Conservation (phyloP, 1,139 yeast genomes). For the Kodamaea suecica region DNA sequence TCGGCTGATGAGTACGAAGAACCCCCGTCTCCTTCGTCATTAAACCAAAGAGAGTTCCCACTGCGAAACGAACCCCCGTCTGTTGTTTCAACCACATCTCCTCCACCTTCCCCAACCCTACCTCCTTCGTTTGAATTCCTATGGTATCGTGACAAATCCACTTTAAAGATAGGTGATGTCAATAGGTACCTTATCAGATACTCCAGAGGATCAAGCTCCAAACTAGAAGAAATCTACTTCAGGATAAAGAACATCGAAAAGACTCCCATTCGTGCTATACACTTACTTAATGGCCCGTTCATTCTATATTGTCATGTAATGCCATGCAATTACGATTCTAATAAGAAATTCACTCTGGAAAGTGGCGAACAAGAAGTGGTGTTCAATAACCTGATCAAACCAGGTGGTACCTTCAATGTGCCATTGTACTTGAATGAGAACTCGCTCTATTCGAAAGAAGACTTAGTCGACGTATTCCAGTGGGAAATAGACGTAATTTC, state of each 20-base stretch:
- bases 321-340: slow-evolving; percentile 47
- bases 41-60: background rate
- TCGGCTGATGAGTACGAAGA: background rate
- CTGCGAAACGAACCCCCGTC: background rate
- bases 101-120: background rate
- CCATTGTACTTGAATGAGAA: slow-evolving; percentile 47
- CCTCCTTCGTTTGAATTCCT: slow-evolving; percentile 9
- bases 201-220: slow-evolving; percentile 17
- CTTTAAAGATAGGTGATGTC: slow-evolving; percentile 39
- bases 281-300: slow-evolving; percentile 58
- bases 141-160: slow-evolving; percentile 43
- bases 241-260: slow-evolving; percentile 51
- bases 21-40: slow-evolving; percentile 1
- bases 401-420: slow-evolving; percentile 59
- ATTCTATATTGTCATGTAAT: slow-evolving; percentile 57
- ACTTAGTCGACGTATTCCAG: slow-evolving; percentile 13
- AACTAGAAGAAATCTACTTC: slow-evolving; percentile 25
- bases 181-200: slow-evolving; percentile 33
- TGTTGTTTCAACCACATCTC: background rate
- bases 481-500: slow-evolving; percentile 24
- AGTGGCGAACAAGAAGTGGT: slow-evolving; percentile 30
- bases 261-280: slow-evolving; percentile 51
- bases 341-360: slow-evolving; percentile 23
- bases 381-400: slow-evolving; percentile 48
- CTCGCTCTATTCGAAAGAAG: slow-evolving; percentile 21